A percentile compares a stretch with the other conserved stretches of the same genome.
phyloP scores from a whole-genome alignment of 176 grass and related monocot genomes.

The Echinochloa phyllopogon region DNA sequence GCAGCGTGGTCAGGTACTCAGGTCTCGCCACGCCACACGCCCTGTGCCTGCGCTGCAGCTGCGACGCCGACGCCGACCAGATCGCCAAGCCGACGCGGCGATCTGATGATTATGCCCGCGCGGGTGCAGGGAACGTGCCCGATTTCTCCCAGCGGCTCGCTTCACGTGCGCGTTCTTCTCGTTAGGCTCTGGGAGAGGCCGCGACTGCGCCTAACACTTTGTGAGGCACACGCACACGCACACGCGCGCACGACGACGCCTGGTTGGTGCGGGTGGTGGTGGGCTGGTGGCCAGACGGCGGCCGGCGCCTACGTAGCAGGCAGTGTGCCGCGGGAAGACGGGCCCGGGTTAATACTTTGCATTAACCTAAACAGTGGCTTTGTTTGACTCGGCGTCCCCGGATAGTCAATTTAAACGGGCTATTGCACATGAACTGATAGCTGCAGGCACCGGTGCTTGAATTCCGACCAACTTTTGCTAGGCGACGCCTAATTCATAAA shows the following conservation, averaged over 20 bases:
- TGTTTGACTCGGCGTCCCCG: not conserved
- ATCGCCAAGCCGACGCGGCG: not conserved
- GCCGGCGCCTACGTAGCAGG: not conserved
- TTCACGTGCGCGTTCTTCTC: conserved; percentile 40
- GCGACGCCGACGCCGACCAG: not conserved
- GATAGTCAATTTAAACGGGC: conserved; percentile 12
- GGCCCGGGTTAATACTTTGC: not conserved
- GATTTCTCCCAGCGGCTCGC: not conserved
- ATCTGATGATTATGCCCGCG: too few species aligned
- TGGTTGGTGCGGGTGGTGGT: not conserved
- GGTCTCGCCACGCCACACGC: not conserved
- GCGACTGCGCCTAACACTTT: not conserved
- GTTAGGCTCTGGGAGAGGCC: not conserved
- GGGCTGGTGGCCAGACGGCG: not conserved
- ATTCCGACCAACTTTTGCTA: not conserved
- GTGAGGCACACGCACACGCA: not conserved
- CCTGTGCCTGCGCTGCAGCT: not conserved
- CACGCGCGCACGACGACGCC: not conserved
- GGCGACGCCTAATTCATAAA: not conserved
- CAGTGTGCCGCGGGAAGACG: not conserved
- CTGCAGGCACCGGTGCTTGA: not conserved
- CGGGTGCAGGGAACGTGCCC: conserved; percentile 20
- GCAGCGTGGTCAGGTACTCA: not conserved
- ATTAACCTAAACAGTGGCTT: not conserved
- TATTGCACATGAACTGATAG: not conserved